phyloP scores from a whole-genome alignment of 1,284 basidiomycete genomes.

The Austroboletus novae-zelandiae region DNA sequence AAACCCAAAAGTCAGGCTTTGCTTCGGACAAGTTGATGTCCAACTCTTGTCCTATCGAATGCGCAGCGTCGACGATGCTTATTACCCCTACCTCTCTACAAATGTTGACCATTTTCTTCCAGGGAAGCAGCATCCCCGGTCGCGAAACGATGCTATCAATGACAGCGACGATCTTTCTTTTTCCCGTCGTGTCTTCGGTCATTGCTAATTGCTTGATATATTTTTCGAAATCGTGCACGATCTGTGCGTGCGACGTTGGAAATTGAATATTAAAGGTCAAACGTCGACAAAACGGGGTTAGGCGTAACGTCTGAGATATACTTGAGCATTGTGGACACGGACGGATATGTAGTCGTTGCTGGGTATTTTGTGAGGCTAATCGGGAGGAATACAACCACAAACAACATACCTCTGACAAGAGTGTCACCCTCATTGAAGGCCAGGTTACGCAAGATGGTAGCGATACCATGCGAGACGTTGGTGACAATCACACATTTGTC shows the following conservation, averaged over 20 bases:
- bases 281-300: conserved; percentile 48
- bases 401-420: conserved; percentile 37
- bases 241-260: conserved; percentile 61
- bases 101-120: conserved; percentile 74
- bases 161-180: conserved; percentile 61
- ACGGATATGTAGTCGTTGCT: conserved; percentile 70
- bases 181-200: conserved; percentile 23
- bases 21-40: conserved; percentile 58
- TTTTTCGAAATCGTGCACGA: conserved; percentile 54
- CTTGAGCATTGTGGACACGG: conserved; percentile 56
- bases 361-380: not conserved
- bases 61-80: conserved; percentile 81
- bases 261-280: conserved; percentile 56
- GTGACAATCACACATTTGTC: conserved; percentile 69
- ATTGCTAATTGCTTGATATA: conserved; percentile 33
- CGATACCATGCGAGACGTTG: conserved; percentile 67
- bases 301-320: conserved; percentile 60
- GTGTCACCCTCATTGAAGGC: conserved; percentile 46
- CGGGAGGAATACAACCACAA: not conserved
- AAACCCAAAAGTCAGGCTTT: conserved; percentile 79
- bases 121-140: conserved; percentile 76
- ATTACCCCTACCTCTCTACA: conserved; percentile 67
- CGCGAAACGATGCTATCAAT: conserved; percentile 73
- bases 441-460: conserved; percentile 65
- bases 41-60: conserved; percentile 71